These are phyloP conservation scores for Penicillium coprophilum DNA, from an alignment of 495 filamentous ascomycete species.

Conservation along the genomic window DNA sequence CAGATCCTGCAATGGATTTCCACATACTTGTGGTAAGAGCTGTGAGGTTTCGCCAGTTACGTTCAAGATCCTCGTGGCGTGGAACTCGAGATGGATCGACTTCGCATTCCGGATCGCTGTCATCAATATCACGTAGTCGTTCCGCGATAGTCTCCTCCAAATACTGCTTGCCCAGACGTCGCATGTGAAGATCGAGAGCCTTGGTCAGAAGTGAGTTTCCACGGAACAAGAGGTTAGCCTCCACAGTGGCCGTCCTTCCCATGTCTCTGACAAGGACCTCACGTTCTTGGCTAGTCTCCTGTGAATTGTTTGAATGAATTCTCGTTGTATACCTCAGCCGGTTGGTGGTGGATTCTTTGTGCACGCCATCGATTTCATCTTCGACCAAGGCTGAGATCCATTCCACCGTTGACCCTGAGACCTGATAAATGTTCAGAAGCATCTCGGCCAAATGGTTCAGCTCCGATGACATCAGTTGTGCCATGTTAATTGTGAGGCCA, in stretches of 20 bases:
- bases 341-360: slow-evolving; percentile 67
- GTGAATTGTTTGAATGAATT: slow-evolving; percentile 76
- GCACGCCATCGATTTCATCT: slow-evolving; percentile 92
- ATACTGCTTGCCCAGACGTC: slow-evolving; percentile 89
- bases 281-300: slow-evolving; percentile 59
- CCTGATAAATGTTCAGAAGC: slow-evolving; percentile 92
- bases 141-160: slow-evolving; percentile 84
- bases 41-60: slow-evolving; percentile 82
- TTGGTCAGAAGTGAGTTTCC: slow-evolving; percentile 96
- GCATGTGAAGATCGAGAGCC: slow-evolving; percentile 92
- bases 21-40: slow-evolving; percentile 77
- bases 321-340: slow-evolving; percentile 73
- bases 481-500: slow-evolving; percentile 81
- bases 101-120: slow-evolving; percentile 87
- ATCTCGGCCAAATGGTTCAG: slow-evolving; percentile 79
- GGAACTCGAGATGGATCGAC: slow-evolving; percentile 79
- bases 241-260: slow-evolving; percentile 58
- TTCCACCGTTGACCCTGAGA: slow-evolving; percentile 80
- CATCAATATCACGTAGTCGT: slow-evolving; percentile 81
- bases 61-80: slow-evolving; percentile 68
- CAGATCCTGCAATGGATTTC: slow-evolving; percentile 74
- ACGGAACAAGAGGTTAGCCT: slow-evolving; percentile 93
- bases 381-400: slow-evolving; percentile 94
- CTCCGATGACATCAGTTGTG: slow-evolving; percentile 71
- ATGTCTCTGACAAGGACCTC: slow-evolving; percentile 61